Evolutionary conservation across 1,284 basidiomycete species (phyloP).

Genomic region (Wolfiporia cocos): DNA sequence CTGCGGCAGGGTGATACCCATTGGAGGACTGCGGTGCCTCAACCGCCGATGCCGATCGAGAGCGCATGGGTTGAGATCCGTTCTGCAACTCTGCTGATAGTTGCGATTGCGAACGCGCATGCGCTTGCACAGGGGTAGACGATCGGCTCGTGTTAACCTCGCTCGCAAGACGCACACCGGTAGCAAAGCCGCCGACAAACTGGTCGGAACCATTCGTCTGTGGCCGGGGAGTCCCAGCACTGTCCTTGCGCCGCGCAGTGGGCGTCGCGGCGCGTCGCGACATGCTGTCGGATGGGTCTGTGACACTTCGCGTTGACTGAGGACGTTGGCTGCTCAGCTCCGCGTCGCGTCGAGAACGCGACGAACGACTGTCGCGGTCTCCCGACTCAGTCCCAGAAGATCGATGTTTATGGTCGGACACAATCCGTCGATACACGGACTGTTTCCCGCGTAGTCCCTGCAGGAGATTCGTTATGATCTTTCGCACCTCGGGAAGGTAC

Average conservation of each 20-base stretch:
- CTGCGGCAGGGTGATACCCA: constrained; percentile 14
- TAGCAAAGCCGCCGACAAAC: constrained; percentile 47
- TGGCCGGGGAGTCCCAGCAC: constrained; percentile 21
- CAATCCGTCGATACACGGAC: constrained; percentile 65
- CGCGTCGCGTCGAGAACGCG: constrained; percentile 37
- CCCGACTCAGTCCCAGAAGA: constrained; percentile 30
- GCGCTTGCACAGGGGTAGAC: constrained; percentile 14
- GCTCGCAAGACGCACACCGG: constrained; percentile 7
- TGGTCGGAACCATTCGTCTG: constrained; percentile 26
- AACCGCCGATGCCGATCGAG: constrained; percentile 18
- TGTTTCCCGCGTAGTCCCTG: constrained; percentile 93
- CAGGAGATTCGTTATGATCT: constrained; percentile 89
- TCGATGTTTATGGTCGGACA: constrained; percentile 50
- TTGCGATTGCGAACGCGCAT: neutral
- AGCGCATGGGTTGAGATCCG: constrained; percentile 11
- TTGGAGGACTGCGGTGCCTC: constrained; percentile 6
- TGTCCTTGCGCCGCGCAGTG: constrained; percentile 24
- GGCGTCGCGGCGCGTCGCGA: constrained; percentile 11
- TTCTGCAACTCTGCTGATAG: neutral
- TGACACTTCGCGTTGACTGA: constrained; percentile 17
- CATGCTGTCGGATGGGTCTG: constrained; percentile 17
- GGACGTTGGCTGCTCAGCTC: constrained; percentile 9
- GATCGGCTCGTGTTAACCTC: constrained; percentile 11
- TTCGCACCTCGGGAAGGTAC: constrained; percentile 88
- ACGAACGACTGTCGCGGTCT: constrained; percentile 47